Conservation (phyloP, 768 basidiomycete species). For the Epithele typhae region DNA sequence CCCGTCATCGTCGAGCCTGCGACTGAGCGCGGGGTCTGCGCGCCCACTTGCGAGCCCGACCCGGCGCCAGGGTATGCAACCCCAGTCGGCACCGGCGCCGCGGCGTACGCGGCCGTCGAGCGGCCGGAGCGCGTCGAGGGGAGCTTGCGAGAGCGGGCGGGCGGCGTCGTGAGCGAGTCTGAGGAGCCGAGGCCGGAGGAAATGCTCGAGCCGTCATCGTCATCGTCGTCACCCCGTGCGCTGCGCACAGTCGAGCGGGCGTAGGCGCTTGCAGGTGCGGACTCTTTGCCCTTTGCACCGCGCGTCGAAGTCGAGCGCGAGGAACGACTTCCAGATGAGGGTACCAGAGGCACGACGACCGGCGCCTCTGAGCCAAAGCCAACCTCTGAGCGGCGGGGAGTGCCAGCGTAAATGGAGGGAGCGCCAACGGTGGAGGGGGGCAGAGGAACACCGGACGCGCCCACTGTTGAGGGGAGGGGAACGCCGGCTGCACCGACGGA, state of each 20-base stretch:
- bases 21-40: conserved; percentile 9
- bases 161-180: conserved; percentile 34
- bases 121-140: not conserved
- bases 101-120: conserved; percentile 16
- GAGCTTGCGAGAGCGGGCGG: conserved; percentile 14
- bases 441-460: conserved; percentile 25
- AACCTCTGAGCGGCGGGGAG: conserved; percentile 16
- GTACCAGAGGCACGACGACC: conserved; percentile 9
- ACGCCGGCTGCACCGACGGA: conserved; percentile 7
- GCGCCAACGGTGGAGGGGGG: too few species aligned
- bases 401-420: conserved; percentile 18
- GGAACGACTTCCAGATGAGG: conserved; percentile 7
- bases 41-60: conserved; percentile 12
- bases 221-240: not conserved
- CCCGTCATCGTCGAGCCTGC: conserved; percentile 4
- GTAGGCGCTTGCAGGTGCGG: conserved; percentile 4
- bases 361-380: too few species aligned
- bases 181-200: conserved; percentile 26
- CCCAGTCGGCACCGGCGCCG: conserved; percentile 19
- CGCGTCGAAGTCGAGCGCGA: conserved; percentile 3
- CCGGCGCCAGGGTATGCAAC: conserved; percentile 20
- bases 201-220: conserved; percentile 25
- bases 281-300: too few species aligned
- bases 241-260: not conserved
- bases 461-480: conserved; percentile 8